Evolutionary conservation across 176 grass and related monocot genomes (phyloP).

Genomic region (Oryza officinalis): DNA sequence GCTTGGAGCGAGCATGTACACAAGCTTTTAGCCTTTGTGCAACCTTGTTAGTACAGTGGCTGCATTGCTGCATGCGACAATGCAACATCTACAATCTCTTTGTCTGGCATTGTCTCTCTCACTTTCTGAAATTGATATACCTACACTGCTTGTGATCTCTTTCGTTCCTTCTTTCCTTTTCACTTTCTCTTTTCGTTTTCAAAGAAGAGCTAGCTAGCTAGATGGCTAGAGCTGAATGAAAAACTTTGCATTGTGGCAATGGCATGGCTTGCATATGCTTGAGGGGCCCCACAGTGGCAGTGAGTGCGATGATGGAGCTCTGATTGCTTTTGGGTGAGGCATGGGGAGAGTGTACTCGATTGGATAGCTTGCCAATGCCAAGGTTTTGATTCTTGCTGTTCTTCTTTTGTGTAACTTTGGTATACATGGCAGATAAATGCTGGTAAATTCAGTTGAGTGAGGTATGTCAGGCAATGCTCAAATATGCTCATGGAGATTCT

Average conservation of each 20-base stretch:
- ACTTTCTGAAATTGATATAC: neutral
- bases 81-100: slow-evolving; percentile 19
- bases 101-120: slow-evolving; percentile 30
- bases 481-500: slow-evolving; percentile 13
- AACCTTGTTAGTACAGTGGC: neutral
- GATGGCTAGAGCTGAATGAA: neutral
- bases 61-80: neutral
- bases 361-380: slow-evolving; percentile 9
- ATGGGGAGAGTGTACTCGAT: slow-evolving; percentile 32
- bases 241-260: neutral
- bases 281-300: neutral
- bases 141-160: neutral
- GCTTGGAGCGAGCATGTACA: neutral
- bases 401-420: slow-evolving; percentile 36
- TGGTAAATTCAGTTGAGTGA: neutral
- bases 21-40: slow-evolving; percentile 14
- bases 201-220: slow-evolving; percentile 19
- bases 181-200: neutral
- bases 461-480: slow-evolving; percentile 29
- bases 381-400: slow-evolving; percentile 32
- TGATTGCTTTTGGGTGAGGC: slow-evolving; percentile 51
- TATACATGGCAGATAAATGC: neutral
- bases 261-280: neutral
- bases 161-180: neutral
- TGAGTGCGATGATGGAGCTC: slow-evolving; percentile 8